These are phyloP conservation scores for Sporothrix euskadiensis DNA, from an alignment of 2,329 filamentous ascomycete species.

Conservation along the genomic window DNA sequence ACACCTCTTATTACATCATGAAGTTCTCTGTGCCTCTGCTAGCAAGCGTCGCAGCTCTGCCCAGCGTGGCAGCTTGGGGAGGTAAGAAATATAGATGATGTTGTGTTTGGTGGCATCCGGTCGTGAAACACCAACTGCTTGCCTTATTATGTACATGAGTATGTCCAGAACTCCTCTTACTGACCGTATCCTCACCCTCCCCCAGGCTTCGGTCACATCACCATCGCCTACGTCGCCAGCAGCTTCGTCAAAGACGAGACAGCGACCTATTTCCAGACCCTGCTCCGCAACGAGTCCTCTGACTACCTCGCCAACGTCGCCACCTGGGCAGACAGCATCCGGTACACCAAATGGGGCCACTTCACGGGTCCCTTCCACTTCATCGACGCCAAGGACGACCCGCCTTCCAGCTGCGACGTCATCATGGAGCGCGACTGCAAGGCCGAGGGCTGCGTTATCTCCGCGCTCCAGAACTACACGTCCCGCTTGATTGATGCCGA, in stretches of 20 bases:
- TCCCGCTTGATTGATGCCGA: slow-evolving; percentile 50
- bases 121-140: neutral
- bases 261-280: slow-evolving; percentile 55
- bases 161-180: neutral
- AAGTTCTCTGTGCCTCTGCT: slow-evolving; percentile 33
- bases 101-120: neutral
- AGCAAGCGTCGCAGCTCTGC: slow-evolving; percentile 39
- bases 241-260: slow-evolving; percentile 61
- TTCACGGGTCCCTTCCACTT: slow-evolving; percentile 67
- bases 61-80: slow-evolving; percentile 45
- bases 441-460: slow-evolving; percentile 61
- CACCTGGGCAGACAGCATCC: slow-evolving; percentile 66
- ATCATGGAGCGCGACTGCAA: slow-evolving; percentile 63
- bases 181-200: neutral
- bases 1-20: slow-evolving; percentile 23
- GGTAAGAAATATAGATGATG: slow-evolving; percentile 38
- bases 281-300: slow-evolving; percentile 55
- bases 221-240: slow-evolving; percentile 63
- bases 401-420: slow-evolving; percentile 59
- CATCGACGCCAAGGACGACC: slow-evolving; percentile 67
- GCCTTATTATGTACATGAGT: neutral
- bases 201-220: slow-evolving; percentile 64
- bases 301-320: slow-evolving; percentile 65
- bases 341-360: slow-evolving; percentile 63
- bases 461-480: slow-evolving; percentile 63